These are phyloP conservation scores for Globisporangium perplexum DNA, from an alignment of 352 stramenopile species.

Conservation along the genomic window DNA sequence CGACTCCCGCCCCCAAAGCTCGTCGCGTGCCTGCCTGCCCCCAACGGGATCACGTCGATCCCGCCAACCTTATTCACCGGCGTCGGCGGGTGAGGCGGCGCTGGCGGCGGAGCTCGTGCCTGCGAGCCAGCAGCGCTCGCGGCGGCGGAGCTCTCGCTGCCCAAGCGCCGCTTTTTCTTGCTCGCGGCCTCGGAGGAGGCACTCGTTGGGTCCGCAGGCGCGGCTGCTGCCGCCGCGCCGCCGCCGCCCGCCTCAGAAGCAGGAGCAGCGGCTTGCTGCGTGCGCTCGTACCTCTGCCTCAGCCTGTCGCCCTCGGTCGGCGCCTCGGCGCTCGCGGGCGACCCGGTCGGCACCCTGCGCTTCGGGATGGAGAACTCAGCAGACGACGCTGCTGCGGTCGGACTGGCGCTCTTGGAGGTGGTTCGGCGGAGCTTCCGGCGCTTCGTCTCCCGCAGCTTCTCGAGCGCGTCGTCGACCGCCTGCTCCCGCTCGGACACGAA, in stretches of 20 bases:
- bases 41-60: conserved; percentile 50
- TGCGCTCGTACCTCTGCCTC: background rate
- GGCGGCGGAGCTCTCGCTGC: background rate
- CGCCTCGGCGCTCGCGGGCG: conserved; percentile 1
- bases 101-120: background rate
- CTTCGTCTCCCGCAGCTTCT: conserved; percentile 5
- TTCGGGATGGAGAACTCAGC: conserved; percentile 26
- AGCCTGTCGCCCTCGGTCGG: background rate
- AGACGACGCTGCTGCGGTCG: background rate
- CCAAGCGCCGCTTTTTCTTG: background rate
- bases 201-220: background rate
- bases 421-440: conserved; percentile 9
- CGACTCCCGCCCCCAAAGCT: conserved; percentile 32
- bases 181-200: background rate
- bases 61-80: conserved; percentile 9
- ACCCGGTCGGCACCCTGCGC: conserved; percentile 16
- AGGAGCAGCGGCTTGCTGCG: background rate
- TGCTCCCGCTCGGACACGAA: conserved; percentile 17
- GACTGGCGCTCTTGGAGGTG: conserved; percentile 13
- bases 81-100: background rate
- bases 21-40: conserved; percentile 17
- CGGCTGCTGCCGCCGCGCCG: no score
- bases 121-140: no score
- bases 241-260: background rate
- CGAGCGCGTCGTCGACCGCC: conserved; percentile 7